Base-by-base conservation (phyloP, 176 grass and related monocot genomes). In the Triticum monococcum region DNA sequence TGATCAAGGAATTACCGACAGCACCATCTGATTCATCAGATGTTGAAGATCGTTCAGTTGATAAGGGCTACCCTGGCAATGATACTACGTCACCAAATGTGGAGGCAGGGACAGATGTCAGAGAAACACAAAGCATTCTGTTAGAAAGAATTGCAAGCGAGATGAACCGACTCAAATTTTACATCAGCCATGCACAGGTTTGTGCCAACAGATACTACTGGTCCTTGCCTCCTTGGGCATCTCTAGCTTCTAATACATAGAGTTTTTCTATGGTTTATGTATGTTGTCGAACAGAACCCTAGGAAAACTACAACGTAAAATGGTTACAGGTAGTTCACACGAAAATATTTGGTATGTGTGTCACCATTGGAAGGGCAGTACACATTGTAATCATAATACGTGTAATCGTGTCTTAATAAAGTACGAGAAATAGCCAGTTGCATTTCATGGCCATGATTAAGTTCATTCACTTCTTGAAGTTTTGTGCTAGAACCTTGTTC, bases 111-210 rank as follows among this genome's bases (percentile, higher is more conserved):
- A 84, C 83, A 77, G 90, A 86, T 89, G 52, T 85, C 64, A 92
- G 89, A 89, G 94, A 94, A 81, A 95, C 91, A 38, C 97, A 99
- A 62, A 99, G 97, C 79, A 91, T 99, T 89, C 89, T 99, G 31
- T 78, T 99, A 82, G 97, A 99, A 96, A 94, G 97, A 82, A 99
- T 99, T 0, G 97, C 97, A 2, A 99, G 97, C 1, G 94, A 99
- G 87, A 99, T 99, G 94, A 99, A 96, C 80, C 79, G 97, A 54
- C 91, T 99, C 25, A 99, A 99, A 83, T 99, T 99, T 91, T 94
- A 92, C 72, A 96, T 92, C 66, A 95, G 92, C 68, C 87, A 96
- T 24, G 89, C 94, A 67, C 86, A 96, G 97, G 97, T 96, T 87
- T 50, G 84, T 87, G 50, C 81, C 68, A 64, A 41, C 13, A 43